Base-by-base conservation (phyloP, 2,329 filamentous ascomycete genomes). In the Cercospora zeae-maydis region DNA sequence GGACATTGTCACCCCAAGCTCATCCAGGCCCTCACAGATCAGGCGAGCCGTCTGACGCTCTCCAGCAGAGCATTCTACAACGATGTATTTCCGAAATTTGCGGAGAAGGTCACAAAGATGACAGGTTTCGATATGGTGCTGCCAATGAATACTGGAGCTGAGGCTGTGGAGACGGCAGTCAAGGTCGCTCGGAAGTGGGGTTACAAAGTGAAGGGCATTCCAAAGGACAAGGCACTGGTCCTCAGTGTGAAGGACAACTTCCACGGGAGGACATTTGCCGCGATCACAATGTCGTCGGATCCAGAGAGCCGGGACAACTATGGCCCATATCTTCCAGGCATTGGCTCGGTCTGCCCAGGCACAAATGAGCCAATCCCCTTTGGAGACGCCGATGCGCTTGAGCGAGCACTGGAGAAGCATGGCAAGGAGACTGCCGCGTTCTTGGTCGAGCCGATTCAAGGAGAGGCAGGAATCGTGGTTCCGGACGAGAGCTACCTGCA, bases 121-220 rank as follows among this genome's bases (percentile, higher is more conserved):
- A 96, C 97, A 76, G 92, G 92, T 66, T 98, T 96, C 76, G 93
- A 98, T 78, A 97, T 97, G 93, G 92, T 96, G 34, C 80, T 98
- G 77, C 93, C 93, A 68, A 97, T 98, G 93, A 97, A 97, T 82
- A 98, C 93, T 1, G 93, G 93, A 63, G 93, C 93, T 21, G 93
- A 98, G 80, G 93, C 93, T 8, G 92, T 96, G 36, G 93, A 98
- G 83, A 97, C 93, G 0, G 93, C 90, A 11, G 88, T 98, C 80
- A 98, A 98, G 84, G 88, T 98, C 78, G 93, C 93, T 63, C 85
- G 93, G 69, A 98, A 98, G 80, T 98, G 93, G 93, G 93, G 92
- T 4, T 97, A 97, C 84, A 97, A 96, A 81, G 87, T 91, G 75
- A 97, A 98, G 84, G 88, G 88, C 21, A 93, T 98, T 66, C 88